Percentiles rank a stretch among this genome's conserved stretches.
Evolutionary conservation across 257 asterid genomes (phyloP).

Genomic region (Solanum sparsipilum): DNA sequence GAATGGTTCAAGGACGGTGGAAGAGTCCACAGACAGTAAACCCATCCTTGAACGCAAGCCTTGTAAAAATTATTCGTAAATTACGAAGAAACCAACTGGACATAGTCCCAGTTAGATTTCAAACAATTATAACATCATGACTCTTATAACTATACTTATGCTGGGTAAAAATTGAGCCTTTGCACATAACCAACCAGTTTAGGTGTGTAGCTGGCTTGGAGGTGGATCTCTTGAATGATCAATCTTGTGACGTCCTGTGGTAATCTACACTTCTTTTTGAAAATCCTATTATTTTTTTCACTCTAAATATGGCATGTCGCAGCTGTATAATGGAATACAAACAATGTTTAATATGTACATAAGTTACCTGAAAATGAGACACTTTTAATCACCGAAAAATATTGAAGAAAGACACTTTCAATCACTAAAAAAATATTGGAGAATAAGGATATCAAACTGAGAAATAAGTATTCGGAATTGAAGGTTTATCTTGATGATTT

Average conservation of each 20-base stretch:
- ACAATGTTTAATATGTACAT: no score
- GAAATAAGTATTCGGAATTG: no score
- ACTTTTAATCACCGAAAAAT: no score
- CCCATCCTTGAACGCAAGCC: no score
- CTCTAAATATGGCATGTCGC: background rate
- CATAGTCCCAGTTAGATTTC: background rate
- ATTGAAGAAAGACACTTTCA: no score
- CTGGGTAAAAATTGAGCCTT: background rate
- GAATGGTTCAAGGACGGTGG: no score
- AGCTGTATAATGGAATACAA: background rate
- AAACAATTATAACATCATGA: background rate
- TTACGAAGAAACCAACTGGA: background rate
- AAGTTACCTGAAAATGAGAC: no score
- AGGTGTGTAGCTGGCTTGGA: background rate
- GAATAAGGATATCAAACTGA: no score
- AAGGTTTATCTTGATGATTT: no score
- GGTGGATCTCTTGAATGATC: background rate
- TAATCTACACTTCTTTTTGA: background rate
- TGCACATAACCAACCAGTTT: background rate
- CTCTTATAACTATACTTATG: background rate
- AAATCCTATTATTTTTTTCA: background rate
- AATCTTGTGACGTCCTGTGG: background rate
- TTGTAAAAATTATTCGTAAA: no score
- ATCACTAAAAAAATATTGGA: no score
- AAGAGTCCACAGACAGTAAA: no score